These are phyloP conservation scores for Wickerhamomyces rabaulensis DNA, from an alignment of 805 yeast genomes.

Conservation along the genomic window DNA sequence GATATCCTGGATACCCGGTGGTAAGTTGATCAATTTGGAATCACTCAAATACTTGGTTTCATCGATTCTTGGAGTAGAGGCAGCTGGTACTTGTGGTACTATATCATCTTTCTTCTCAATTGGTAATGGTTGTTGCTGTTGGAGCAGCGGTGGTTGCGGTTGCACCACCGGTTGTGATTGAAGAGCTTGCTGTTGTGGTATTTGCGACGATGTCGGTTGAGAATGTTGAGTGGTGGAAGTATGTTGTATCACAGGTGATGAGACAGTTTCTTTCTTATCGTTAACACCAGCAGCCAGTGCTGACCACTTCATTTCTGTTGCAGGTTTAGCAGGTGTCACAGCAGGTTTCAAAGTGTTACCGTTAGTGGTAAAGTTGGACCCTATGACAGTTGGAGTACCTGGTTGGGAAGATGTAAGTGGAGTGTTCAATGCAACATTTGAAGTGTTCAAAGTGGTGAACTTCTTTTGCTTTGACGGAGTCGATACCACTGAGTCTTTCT, in stretches of 20 bases:
- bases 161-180: neutral
- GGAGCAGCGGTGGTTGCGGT: neutral
- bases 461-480: slow-evolving; percentile 18
- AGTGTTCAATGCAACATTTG: slow-evolving; percentile 2
- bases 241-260: slow-evolving; percentile 4
- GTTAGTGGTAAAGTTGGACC: neutral
- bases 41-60: slow-evolving; percentile 17
- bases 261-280: slow-evolving; percentile 1
- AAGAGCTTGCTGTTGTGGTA: neutral
- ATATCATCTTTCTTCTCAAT: neutral
- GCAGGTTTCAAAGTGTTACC: slow-evolving; percentile 41
- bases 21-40: slow-evolving; percentile 14
- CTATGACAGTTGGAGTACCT: slow-evolving; percentile 7
- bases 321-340: slow-evolving; percentile 43
- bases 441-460: neutral
- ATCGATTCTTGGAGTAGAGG: slow-evolving; percentile 11
- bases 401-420: slow-evolving; percentile 3
- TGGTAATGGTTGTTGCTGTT: neutral
- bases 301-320: slow-evolving; percentile 48
- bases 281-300: slow-evolving; percentile 24
- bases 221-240: slow-evolving; percentile 6
- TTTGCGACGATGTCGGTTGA: neutral
- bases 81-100: neutral
- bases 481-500: slow-evolving; percentile 31
- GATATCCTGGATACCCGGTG: slow-evolving; percentile 29